Base-by-base conservation (phyloP, 148 eudicot genomes). In the Suaeda aralocaspica region DNA sequence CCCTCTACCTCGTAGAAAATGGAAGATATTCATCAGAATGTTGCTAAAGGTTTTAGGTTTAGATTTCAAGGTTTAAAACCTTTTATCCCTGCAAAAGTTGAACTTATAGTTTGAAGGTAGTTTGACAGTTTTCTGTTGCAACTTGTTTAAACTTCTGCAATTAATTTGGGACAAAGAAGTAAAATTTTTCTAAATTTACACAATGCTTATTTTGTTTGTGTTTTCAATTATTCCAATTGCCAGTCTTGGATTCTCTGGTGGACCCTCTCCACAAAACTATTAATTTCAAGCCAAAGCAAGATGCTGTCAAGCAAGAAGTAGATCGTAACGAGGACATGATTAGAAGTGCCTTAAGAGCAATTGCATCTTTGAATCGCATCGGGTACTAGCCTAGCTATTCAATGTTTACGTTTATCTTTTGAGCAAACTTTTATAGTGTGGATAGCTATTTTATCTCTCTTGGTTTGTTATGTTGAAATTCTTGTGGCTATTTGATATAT, bases 241-340 rank as follows among this genome's bases (percentile, higher is more conserved):
- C 91, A 91, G 99, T 91, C 31, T 77, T 95, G 76, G 99, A 95
- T 80, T 95, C 99, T 5, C 80, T 95, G 91, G 97, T 91, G 82
- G 96, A 91, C 51, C 97, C 97, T 81, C 97, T 91, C 60, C 96
- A 86, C 74, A 95, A 89, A 80, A 89, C 97, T 39, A 83, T 95
- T 21, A 86, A 69, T 72, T 91, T 87, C 72, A 89, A 83, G 88
- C 96, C 99, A 65, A 91, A 95, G 79, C 96, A 87, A 80, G 93
- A 95, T 84, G 99, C 99, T 56, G 99, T 95, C 64, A 95, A 95
- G 75, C 99, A 95, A 86, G 99, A 95, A 84, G 96, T 95, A 68
- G 99, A 95, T 79, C 99, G 99, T 64, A 94, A 94, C 73, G 97
- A 94, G 82, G 99, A 94, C 78, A 91, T 94, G 97, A 86, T 94